These are phyloP conservation scores for Euphorbia tirucalli DNA, from an alignment of 345 rosid species.

Conservation along the genomic window DNA sequence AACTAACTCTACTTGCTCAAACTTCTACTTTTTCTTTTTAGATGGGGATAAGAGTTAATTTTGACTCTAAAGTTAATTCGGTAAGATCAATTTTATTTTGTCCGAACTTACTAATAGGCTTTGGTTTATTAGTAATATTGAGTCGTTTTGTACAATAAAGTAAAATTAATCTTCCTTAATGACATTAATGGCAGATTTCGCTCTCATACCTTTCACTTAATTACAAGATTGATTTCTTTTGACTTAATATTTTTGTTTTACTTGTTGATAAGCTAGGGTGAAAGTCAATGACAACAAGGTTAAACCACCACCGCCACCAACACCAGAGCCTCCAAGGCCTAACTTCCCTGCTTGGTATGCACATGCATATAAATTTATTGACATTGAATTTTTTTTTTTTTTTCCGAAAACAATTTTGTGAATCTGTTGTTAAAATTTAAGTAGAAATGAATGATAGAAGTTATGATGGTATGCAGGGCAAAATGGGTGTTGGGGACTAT, in stretches of 20 bases:
- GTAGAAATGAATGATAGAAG: no score
- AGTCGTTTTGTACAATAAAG: no score
- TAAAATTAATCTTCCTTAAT: no score
- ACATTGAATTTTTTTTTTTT: not conserved
- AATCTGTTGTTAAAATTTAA: no score
- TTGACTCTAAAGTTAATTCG: not conserved
- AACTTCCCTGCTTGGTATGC: slow-evolving; percentile 38
- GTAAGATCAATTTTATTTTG: no score
- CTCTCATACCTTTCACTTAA: not conserved
- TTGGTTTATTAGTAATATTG: no score
- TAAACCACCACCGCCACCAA: slow-evolving; percentile 1
- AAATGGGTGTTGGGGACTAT: slow-evolving; percentile 55
- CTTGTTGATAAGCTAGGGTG: not conserved
- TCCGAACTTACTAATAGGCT: no score
- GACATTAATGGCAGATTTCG: not conserved
- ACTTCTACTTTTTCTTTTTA: not conserved
- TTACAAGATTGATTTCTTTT: not conserved
- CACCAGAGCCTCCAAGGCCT: slow-evolving; percentile 34
- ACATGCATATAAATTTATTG: not conserved
- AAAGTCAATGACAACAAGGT: slow-evolving; percentile 20
- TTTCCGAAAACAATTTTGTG: not conserved
- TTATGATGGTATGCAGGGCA: slow-evolving; percentile 48
- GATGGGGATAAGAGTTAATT: no score
- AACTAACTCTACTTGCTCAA: not conserved
- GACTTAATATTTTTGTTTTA: not conserved